phyloP scores from a whole-genome alignment of 371 early-diverging fungal genomes.

The Funneliformis caledonium region DNA sequence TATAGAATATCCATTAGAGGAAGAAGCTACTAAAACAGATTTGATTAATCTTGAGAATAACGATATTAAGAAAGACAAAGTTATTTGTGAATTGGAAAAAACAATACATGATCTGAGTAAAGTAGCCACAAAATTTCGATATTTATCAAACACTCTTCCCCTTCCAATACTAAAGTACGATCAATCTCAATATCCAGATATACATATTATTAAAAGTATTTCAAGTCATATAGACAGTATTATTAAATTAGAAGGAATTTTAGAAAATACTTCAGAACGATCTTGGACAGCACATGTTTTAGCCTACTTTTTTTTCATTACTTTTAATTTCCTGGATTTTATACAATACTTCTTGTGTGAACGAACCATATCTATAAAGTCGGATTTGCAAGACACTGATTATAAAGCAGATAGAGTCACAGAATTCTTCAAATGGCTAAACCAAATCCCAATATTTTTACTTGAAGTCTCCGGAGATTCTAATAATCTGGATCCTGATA shows the following conservation, averaged over 20 bases:
- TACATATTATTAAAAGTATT: slow-evolving; percentile 22
- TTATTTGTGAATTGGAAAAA: too few species aligned
- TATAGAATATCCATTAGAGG: too few species aligned
- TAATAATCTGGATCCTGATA: background rate
- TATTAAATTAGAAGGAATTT: slow-evolving; percentile 7
- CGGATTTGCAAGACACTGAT: background rate
- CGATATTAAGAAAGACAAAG: too few species aligned
- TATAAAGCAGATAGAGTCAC: slow-evolving; percentile 14
- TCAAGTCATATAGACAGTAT: background rate
- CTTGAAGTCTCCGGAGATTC: background rate
- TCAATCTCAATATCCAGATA: slow-evolving; percentile 12
- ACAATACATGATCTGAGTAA: too few species aligned
- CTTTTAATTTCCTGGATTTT: slow-evolving; percentile 19
- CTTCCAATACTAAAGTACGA: background rate
- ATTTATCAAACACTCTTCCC: too few species aligned
- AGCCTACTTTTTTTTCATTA: slow-evolving; percentile 22
- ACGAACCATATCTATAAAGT: slow-evolving; percentile 7
- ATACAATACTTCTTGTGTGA: slow-evolving; percentile 23
- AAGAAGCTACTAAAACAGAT: too few species aligned
- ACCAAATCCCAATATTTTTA: background rate
- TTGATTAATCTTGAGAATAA: too few species aligned
- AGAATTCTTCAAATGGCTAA: background rate
- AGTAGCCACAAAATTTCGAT: too few species aligned
- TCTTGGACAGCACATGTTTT: slow-evolving; percentile 19
- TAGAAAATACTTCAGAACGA: slow-evolving; percentile 11